phyloP scores from a whole-genome alignment of 345 rosid species.

The Salix koriyanagi region DNA sequence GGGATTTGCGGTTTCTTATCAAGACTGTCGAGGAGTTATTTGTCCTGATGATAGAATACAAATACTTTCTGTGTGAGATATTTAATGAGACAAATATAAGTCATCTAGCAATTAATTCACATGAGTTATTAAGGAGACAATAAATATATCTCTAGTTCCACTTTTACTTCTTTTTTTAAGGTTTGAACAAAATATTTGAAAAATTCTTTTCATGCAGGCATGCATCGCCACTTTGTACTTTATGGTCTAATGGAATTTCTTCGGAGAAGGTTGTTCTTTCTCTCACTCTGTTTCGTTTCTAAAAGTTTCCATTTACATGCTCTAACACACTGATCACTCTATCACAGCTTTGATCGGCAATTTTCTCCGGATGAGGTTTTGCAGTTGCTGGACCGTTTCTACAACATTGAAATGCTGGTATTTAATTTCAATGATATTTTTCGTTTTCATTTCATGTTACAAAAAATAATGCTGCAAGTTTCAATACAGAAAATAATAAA shows the following conservation, averaged over 20 bases:
- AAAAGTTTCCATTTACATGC: neutral
- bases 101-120: neutral
- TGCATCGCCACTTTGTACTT: conserved; percentile 90
- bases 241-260: conserved; percentile 92
- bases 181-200: neutral
- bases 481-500: neutral
- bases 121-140: neutral
- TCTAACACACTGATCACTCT: conserved; percentile 6
- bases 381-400: conserved; percentile 87
- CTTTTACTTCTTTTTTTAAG: neutral
- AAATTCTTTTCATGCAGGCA: conserved; percentile 45
- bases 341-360: conserved; percentile 65
- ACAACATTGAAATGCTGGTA: conserved; percentile 95
- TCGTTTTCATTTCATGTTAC: neutral
- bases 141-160: neutral
- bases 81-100: neutral
- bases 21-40: neutral
- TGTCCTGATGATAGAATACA: neutral
- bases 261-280: conserved; percentile 58
- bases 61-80: neutral
- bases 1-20: neutral
- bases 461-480: neutral
- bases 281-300: neutral
- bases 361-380: conserved; percentile 90
- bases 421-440: neutral